phyloP scores from a whole-genome alignment of 805 yeast species.

The Metschnikowia borealis region DNA sequence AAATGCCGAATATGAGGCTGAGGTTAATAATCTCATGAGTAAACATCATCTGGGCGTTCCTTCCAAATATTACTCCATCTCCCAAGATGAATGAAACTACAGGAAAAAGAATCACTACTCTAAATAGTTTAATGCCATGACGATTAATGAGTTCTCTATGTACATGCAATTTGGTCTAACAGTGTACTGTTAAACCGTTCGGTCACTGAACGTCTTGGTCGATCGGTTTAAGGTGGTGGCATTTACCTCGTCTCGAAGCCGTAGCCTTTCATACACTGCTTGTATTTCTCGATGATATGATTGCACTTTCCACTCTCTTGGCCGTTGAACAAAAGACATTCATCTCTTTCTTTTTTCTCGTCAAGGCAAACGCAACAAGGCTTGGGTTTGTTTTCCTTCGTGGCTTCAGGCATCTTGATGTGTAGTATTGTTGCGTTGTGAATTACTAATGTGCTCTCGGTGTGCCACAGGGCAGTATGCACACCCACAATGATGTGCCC shows the following conservation, averaged over 20 bases:
- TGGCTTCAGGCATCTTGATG: conserved; percentile 8
- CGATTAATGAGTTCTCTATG: not conserved
- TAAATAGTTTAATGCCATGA: conserved; percentile 1
- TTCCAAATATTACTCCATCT: not conserved
- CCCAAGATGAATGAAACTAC: not conserved
- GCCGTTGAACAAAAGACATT: conserved; percentile 79
- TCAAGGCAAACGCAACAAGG: conserved; percentile 96
- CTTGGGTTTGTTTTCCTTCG: conserved; percentile 58
- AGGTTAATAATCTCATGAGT: not conserved
- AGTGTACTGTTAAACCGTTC: no score
- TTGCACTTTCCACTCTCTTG: conserved; percentile 81
- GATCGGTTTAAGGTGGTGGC: not conserved
- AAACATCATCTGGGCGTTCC: not conserved
- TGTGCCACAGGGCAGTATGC: conserved; percentile 1
- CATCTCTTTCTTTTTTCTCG: conserved; percentile 78
- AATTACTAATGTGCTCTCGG: conserved; percentile 1
- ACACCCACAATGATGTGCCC: not conserved
- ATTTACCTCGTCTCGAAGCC: conserved; percentile 58
- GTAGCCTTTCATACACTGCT: conserved; percentile 84
- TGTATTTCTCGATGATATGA: conserved; percentile 66
- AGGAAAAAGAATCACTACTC: not conserved
- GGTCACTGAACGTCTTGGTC: not conserved
- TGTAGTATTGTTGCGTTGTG: not conserved
- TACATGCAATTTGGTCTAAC: not conserved
- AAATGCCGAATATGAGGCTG: not conserved